Conservation (phyloP, 2,329 filamentous ascomycete species). For the Aspergillus tubingensis region DNA sequence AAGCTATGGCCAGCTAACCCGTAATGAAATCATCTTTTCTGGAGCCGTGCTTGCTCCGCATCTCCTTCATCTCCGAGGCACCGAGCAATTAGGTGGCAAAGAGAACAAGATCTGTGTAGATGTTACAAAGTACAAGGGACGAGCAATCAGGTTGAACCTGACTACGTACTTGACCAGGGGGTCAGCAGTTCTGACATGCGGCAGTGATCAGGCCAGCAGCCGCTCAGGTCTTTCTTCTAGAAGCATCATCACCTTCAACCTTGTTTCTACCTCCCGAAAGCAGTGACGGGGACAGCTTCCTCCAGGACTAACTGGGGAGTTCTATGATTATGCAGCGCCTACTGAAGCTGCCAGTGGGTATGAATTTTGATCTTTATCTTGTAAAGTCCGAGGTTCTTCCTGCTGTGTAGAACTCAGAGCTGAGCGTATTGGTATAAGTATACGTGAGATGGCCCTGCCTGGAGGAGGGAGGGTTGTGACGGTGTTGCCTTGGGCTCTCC, state of each 20-base stretch:
- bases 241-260: conserved; percentile 14
- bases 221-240: conserved; percentile 17
- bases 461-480: background rate
- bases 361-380: background rate
- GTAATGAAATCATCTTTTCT: background rate
- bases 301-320: background rate
- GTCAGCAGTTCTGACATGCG: conserved; percentile 7
- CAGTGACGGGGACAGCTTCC: background rate
- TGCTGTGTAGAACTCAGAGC: background rate
- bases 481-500: background rate
- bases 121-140: background rate
- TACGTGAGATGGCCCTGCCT: background rate
- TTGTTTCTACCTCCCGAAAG: background rate
- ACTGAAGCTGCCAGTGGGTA: background rate
- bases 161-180: background rate
- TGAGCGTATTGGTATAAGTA: background rate
- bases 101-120: background rate
- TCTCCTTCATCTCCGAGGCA: background rate
- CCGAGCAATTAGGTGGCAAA: background rate
- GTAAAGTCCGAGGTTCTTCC: background rate
- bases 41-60: background rate
- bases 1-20: background rate
- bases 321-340: background rate
- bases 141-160: background rate
- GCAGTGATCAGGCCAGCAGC: conserved; percentile 1